phyloP scores from a whole-genome alignment of 2,329 filamentous ascomycete genomes.

The Exophiala sideris region DNA sequence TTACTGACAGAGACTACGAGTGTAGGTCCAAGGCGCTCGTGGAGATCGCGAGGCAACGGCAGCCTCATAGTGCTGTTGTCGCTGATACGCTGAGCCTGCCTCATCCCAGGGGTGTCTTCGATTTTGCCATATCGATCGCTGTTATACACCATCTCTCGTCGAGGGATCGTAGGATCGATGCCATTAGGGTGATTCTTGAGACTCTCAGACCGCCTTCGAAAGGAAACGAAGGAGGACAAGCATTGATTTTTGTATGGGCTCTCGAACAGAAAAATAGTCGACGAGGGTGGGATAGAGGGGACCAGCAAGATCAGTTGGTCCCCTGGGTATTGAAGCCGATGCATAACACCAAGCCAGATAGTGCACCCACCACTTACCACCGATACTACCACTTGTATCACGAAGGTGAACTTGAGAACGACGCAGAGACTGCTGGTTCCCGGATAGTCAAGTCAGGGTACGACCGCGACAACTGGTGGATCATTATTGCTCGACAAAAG shows the following conservation, averaged over 20 bases:
- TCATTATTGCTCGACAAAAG: conserved; percentile 12
- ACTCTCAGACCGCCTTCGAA: conserved; percentile 50
- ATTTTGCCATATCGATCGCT: conserved; percentile 92
- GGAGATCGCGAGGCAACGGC: conserved; percentile 55
- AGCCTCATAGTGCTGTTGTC: conserved; percentile 66
- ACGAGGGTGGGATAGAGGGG: conserved; percentile 80
- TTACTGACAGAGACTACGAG: conserved; percentile 9
- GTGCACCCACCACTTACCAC: conserved; percentile 61
- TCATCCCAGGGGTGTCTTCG: conserved; percentile 63
- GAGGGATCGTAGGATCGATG: conserved; percentile 65
- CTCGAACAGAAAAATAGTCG: conserved; percentile 85
- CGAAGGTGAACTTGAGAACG: conserved; percentile 78
- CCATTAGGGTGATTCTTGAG: conserved; percentile 67
- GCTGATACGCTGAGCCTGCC: conserved; percentile 83
- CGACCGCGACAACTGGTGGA: conserved; percentile 99
- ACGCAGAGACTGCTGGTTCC: conserved; percentile 72
- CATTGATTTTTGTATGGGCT: conserved; percentile 90
- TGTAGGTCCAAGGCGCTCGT: conserved; percentile 57
- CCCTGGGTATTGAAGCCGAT: conserved; percentile 74
- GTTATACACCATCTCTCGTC: conserved; percentile 93
- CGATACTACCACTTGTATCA: conserved; percentile 93
- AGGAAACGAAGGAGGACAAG: conserved; percentile 52
- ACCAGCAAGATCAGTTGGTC: conserved; percentile 88
- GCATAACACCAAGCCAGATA: conserved; percentile 22
- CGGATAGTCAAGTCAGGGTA: conserved; percentile 76